Evolutionary conservation across 441 rosid species (phyloP), one percentile per base, ranked within the genome.

Genomic region (Populus hybrid): DNA sequence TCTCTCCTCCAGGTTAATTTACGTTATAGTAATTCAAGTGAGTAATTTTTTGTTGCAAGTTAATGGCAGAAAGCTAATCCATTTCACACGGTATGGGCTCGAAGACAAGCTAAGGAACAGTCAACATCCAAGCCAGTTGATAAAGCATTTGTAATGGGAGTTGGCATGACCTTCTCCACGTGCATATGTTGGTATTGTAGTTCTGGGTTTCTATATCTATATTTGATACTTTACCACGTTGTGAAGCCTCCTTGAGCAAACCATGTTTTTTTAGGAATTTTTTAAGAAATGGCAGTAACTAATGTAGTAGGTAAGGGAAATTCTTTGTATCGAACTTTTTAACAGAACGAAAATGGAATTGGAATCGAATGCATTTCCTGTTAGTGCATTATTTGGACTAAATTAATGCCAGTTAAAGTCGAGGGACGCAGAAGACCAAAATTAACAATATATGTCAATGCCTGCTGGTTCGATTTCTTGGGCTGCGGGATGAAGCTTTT

Each of bases 181-280:
- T 68, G 78, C 74, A 74, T 38, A 3, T 68, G 74, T n/a, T 74
- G 77, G 74, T 35, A 21, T 40, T 73, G 64, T 31, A 45, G 24
- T 24, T 24, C 24, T 24, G 16, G 53, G 53, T 45, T 2, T 45
- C 12, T 24, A 24, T 24, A 24, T 50, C 7, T 6, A 50, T 16
- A 16, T 50, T 50, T 50, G 59, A 16, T 3, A 29, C 31, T 29
- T 29, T 29, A 29, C 31, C 6, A 50, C 7, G 50, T 50, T 50
- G 59, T 50, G 59, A 50, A 16, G 59, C 59, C n/a, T 16, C 7
- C 59, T 50, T 50, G n/a, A 50, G 59, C 59, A 50, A 0, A 16
- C 59, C n/a, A 50, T 50, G 59, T 16, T 1, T 16, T 50, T 4
- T 16, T 29, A 29, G 31, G 31, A 29, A 3, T 29, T 29, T 29